A percentile compares a stretch with the other conserved stretches of the same genome.
Conservation (phyloP, 2,329 filamentous ascomycete genomes). For the Furcasterigmium sp. region DNA sequence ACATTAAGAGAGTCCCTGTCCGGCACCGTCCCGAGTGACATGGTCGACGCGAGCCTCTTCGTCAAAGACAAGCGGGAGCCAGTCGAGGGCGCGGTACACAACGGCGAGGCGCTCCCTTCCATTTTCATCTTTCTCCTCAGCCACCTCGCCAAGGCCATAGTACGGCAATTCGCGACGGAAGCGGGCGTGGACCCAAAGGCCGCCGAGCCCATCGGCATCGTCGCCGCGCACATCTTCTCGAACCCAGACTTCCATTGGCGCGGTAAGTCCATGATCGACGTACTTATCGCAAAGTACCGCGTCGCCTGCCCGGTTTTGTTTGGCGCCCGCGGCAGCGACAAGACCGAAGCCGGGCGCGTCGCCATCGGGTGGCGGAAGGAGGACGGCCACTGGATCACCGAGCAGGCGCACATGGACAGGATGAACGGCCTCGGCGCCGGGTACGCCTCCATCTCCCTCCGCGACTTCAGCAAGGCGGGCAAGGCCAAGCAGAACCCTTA, state of each 20-base stretch:
- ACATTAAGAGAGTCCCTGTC: constrained; percentile 50
- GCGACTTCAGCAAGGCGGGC: constrained; percentile 69
- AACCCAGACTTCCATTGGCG: constrained; percentile 61
- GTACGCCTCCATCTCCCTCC: constrained; percentile 75
- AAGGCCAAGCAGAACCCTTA: constrained; percentile 60
- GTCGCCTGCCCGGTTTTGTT: constrained; percentile 79
- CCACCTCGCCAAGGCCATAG: constrained; percentile 66
- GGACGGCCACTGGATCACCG: constrained; percentile 53
- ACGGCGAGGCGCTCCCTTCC: constrained; percentile 52
- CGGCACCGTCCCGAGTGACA: constrained; percentile 43
- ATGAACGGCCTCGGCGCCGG: constrained; percentile 82
- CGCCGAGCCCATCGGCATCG: constrained; percentile 75
- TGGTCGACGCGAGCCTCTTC: constrained; percentile 50
- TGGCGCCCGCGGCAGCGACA: constrained; percentile 72
- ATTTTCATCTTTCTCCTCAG: constrained; percentile 72
- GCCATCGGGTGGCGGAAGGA: constrained; percentile 71
- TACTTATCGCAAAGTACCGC: constrained; percentile 81
- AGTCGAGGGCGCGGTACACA: constrained; percentile 42
- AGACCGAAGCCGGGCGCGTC: constrained; percentile 59
- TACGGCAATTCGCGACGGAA: constrained; percentile 66
- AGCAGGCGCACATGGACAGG: constrained; percentile 72
- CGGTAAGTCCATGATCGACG: constrained; percentile 67
- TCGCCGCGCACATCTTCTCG: constrained; percentile 71
- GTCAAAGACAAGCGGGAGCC: constrained; percentile 40
- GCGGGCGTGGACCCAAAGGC: constrained; percentile 57